A percentile compares a stretch with the other conserved stretches of the same genome.
phyloP scores from a whole-genome alignment of 2,329 filamentous ascomycete genomes.

The Huntiella bhutanensis region DNA sequence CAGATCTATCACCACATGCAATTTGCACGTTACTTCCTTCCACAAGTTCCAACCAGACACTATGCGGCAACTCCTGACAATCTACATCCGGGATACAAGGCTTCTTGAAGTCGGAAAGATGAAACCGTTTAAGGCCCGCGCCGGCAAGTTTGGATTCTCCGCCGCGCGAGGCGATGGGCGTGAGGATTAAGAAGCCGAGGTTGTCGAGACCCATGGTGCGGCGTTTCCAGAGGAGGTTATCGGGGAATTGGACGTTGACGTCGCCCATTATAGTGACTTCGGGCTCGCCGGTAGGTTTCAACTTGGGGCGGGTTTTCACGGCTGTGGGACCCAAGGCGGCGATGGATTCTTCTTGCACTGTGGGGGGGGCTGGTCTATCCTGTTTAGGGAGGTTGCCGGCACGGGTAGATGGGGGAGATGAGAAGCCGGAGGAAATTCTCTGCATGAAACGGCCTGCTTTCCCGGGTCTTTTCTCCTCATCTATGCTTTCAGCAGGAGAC shows the following conservation, averaged over 20 bases:
- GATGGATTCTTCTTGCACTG: constrained; percentile 28
- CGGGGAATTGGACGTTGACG: constrained; percentile 92
- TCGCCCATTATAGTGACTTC: constrained; percentile 59
- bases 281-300: constrained; percentile 16
- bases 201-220: constrained; percentile 73
- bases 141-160: constrained; percentile 34
- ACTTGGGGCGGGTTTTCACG: constrained; percentile 12
- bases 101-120: constrained; percentile 62
- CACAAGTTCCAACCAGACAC: constrained; percentile 43
- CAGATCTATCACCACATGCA: constrained; percentile 41
- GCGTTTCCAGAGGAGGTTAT: constrained; percentile 91
- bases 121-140: constrained; percentile 51
- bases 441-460: constrained; percentile 40
- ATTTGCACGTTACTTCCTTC: constrained; percentile 43
- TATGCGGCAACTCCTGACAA: constrained; percentile 81
- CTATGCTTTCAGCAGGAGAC: constrained; percentile 13
- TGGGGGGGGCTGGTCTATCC: constrained; percentile 25
- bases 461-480: constrained; percentile 30
- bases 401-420: constrained; percentile 9
- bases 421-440: constrained; percentile 35
- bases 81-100: constrained; percentile 80
- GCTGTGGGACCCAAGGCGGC: constrained; percentile 17
- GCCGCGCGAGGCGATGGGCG: constrained; percentile 29
- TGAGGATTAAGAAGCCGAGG: constrained; percentile 66
- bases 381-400: constrained; percentile 11